These are phyloP conservation scores for Globisporangium sylvaticum DNA, from an alignment of 352 stramenopile species.

Conservation along the genomic window DNA sequence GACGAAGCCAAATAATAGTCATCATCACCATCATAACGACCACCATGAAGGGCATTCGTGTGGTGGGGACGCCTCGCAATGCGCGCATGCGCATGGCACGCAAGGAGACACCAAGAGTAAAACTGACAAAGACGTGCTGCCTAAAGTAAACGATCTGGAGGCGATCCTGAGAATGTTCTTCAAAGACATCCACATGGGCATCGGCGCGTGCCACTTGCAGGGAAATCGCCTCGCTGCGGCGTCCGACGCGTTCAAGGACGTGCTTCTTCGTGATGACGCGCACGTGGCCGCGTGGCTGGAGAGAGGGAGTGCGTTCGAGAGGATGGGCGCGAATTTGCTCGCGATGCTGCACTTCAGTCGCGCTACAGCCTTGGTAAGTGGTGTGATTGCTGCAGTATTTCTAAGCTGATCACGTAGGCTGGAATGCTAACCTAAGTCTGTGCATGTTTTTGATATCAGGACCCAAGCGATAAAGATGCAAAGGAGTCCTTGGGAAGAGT, in stretches of 20 bases:
- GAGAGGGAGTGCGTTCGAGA: constrained; percentile 51
- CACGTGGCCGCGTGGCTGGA: constrained; percentile 48
- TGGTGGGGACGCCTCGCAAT: neutral
- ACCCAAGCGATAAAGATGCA: constrained; percentile 25
- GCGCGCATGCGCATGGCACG: constrained; percentile 6
- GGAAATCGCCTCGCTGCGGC: constrained; percentile 27
- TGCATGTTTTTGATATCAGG: constrained; percentile 13
- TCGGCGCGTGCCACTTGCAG: constrained; percentile 40
- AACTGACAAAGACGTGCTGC: constrained; percentile 14
- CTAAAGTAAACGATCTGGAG: constrained; percentile 43
- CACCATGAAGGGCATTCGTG: constrained; percentile 14
- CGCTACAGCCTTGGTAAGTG: constrained; percentile 37
- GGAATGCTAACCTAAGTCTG: neutral
- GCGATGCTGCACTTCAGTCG: constrained; percentile 71
- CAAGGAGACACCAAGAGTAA: constrained; percentile 2
- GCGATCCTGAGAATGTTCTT: constrained; percentile 66
- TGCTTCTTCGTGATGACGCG: constrained; percentile 47
- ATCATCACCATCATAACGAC: constrained; percentile 9
- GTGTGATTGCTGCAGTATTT: neutral
- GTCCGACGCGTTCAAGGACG: constrained; percentile 66
- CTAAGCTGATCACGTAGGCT: neutral
- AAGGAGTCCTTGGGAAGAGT: constrained; percentile 30
- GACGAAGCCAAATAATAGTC: neutral
- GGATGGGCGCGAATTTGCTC: constrained; percentile 42
- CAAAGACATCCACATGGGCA: constrained; percentile 56